Evolutionary conservation across 305 asterid species (phyloP).

Genomic region (Plantago lanceolata): DNA sequence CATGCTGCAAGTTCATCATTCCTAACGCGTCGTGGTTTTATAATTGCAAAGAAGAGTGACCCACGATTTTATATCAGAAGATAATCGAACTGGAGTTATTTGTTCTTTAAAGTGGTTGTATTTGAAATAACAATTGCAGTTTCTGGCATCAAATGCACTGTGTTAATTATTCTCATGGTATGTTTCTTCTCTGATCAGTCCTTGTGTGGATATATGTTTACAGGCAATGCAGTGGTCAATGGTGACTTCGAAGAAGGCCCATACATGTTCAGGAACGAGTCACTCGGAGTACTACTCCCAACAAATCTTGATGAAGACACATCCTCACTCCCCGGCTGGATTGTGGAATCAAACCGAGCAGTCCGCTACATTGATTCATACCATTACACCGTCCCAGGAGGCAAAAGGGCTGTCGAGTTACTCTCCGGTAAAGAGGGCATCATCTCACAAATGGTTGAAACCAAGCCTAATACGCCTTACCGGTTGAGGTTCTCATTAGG

Average conservation of each 20-base stretch:
- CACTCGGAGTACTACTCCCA: conserved; percentile 87
- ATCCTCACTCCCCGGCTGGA: conserved; percentile 93
- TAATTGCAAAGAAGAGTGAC: too few relatives aligned
- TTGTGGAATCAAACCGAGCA: conserved; percentile 89
- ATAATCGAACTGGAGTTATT: not conserved
- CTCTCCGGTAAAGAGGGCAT: conserved; percentile 94
- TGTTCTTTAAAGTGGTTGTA: not conserved
- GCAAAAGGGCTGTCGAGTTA: conserved; percentile 80
- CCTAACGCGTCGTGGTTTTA: not conserved
- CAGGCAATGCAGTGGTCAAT: conserved; percentile 76
- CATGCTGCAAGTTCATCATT: not conserved
- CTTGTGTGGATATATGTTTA: not conserved
- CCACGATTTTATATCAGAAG: not conserved
- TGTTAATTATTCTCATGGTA: not conserved
- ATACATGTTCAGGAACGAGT: conserved; percentile 87
- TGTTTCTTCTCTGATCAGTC: conserved; percentile 4
- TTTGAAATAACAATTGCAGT: not conserved
- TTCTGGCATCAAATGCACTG: not conserved
- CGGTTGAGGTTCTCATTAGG: conserved; percentile 61
- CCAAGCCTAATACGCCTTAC: conserved; percentile 72
- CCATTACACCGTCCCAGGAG: conserved; percentile 78
- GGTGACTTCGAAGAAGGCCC: conserved; percentile 98
- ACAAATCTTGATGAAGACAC: conserved; percentile 87
- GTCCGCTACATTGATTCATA: conserved; percentile 82
- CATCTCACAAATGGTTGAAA: conserved; percentile 86